These are phyloP conservation scores for Colletotrichum horii DNA, from an alignment of 2,329 filamentous ascomycete genomes.

Conservation along the genomic window DNA sequence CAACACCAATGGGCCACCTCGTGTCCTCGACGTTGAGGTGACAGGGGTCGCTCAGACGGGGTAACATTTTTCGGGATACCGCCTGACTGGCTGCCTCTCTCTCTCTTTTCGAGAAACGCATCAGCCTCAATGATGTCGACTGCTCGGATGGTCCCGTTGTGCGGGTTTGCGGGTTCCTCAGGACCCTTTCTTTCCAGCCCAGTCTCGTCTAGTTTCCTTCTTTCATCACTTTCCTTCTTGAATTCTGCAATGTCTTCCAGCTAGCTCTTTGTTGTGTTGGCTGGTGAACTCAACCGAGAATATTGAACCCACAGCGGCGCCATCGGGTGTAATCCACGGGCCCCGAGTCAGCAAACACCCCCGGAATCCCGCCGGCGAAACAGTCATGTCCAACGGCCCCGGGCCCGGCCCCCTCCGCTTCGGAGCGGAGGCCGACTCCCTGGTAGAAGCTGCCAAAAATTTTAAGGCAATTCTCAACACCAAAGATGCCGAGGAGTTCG, in stretches of 20 bases:
- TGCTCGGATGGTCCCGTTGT: neutral
- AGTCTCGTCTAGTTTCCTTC: neutral
- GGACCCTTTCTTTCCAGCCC: neutral
- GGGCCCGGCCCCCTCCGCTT: neutral
- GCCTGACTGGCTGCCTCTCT: slow-evolving; percentile 19
- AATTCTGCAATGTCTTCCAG: neutral
- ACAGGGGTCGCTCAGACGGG: slow-evolving; percentile 7
- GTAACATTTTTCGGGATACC: neutral
- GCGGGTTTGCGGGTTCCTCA: neutral
- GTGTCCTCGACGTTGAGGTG: neutral
- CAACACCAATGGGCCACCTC: neutral
- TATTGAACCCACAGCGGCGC: neutral
- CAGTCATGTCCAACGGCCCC: neutral
- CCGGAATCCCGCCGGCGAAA: neutral
- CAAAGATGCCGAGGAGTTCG: slow-evolving; percentile 23
- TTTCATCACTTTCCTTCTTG: neutral
- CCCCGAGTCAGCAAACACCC: neutral
- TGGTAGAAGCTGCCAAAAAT: neutral
- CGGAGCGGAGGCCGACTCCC: neutral
- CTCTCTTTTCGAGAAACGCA: neutral
- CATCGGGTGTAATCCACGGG: neutral
- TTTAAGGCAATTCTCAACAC: slow-evolving; percentile 23
- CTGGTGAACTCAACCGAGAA: neutral
- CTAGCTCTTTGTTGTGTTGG: neutral
- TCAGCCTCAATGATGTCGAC: slow-evolving; percentile 9